Evolutionary conservation across 2,329 filamentous ascomycete genomes (phyloP).

Genomic region (Pyrenochaeta sp.): DNA sequence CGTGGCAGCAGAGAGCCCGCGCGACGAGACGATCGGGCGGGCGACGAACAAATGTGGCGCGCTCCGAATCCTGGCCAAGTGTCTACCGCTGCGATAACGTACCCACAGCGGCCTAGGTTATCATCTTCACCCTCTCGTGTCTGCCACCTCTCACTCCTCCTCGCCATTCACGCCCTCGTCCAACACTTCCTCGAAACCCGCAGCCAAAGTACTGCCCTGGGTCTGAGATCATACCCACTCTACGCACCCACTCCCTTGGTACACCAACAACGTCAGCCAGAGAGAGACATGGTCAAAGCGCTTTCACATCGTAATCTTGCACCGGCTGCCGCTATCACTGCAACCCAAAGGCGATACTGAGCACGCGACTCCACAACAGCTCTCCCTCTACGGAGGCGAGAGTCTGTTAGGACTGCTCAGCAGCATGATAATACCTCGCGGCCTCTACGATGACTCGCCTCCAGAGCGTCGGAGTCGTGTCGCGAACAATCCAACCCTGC

Average conservation of each 20-base stretch:
- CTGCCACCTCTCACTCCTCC: constrained; percentile 17
- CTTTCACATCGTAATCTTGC: constrained; percentile 24
- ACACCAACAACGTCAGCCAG: constrained; percentile 34
- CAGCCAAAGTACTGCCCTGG: constrained; percentile 10
- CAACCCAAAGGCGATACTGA: constrained; percentile 28
- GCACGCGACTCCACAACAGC: constrained; percentile 44
- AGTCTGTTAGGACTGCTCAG: constrained; percentile 40
- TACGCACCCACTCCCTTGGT: constrained; percentile 36
- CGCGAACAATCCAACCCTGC: constrained; percentile 84
- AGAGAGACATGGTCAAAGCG: constrained; percentile 49
- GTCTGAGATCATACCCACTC: constrained; percentile 29
- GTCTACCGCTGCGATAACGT: constrained; percentile 36
- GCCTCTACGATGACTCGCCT: constrained; percentile 58
- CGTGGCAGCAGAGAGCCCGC: constrained; percentile 25
- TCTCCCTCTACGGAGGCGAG: constrained; percentile 53
- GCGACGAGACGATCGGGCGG: constrained; percentile 28
- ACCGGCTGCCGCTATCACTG: constrained; percentile 29
- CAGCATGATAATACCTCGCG: constrained; percentile 48
- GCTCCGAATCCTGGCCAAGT: constrained; percentile 22
- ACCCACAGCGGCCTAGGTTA: constrained; percentile 23
- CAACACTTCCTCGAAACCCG: constrained; percentile 1
- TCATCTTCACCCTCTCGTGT: constrained; percentile 15
- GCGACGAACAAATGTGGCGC: constrained; percentile 20
- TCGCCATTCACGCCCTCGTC: constrained; percentile 13
- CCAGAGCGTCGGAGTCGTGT: constrained; percentile 60